Percentiles rank a stretch among this genome's conserved stretches.
Evolutionary conservation across 2,329 filamentous ascomycete species (phyloP).

Genomic region (Venturia aucupariae): DNA sequence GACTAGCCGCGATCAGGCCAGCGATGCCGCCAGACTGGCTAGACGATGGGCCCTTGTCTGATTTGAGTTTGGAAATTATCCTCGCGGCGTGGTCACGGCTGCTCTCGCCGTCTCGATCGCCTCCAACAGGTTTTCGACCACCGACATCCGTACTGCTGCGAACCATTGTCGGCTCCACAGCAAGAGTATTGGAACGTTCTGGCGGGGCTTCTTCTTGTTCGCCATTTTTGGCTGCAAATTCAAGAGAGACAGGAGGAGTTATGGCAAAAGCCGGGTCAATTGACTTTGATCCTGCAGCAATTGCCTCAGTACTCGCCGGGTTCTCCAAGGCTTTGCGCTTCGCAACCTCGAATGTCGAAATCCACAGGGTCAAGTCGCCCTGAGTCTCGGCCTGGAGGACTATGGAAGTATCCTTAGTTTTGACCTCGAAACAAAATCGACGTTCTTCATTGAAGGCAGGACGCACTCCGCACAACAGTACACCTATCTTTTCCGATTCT

Average conservation of each 20-base stretch:
- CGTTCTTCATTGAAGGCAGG: constrained; percentile 88
- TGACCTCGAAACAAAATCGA: constrained; percentile 95
- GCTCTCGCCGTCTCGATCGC: constrained; percentile 54
- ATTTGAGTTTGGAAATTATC: constrained; percentile 85
- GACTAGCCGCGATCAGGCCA: constrained; percentile 75
- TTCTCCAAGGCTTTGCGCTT: constrained; percentile 87
- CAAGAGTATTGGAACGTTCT: constrained; percentile 51
- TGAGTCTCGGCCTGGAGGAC: constrained; percentile 91
- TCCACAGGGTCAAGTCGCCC: constrained; percentile 84
- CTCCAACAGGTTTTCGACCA: constrained; percentile 40
- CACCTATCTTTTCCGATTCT: constrained; percentile 92
- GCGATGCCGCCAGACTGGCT: constrained; percentile 60
- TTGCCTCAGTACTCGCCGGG: constrained; percentile 39
- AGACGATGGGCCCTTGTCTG: constrained; percentile 38
- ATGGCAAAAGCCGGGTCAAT: constrained; percentile 80
- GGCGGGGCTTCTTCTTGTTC: constrained; percentile 51
- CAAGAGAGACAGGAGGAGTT: constrained; percentile 74
- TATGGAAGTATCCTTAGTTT: constrained; percentile 88
- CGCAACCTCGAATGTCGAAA: constrained; percentile 83
- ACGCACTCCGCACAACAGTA: constrained; percentile 85
- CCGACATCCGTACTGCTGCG: constrained; percentile 67
- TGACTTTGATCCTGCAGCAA: constrained; percentile 32
- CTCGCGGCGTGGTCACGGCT: constrained; percentile 73
- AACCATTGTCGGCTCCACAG: constrained; percentile 33
- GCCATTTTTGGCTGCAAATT: constrained; percentile 74